Percentiles rank a stretch among this genome's conserved stretches.
These are phyloP conservation scores for Penicillium brasilianum DNA, from an alignment of 2,329 filamentous ascomycete genomes.

Conservation along the genomic window DNA sequence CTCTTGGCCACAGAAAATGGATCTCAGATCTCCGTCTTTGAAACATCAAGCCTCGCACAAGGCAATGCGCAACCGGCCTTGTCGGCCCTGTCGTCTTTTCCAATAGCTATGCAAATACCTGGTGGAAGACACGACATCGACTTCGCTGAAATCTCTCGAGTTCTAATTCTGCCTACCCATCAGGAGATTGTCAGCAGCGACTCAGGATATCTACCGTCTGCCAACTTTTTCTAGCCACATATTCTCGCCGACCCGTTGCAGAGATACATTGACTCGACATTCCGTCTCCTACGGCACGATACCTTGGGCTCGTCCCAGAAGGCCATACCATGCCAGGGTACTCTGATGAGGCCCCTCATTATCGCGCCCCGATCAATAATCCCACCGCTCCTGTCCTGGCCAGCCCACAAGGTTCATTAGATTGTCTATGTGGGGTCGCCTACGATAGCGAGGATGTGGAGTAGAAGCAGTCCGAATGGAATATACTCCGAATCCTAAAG, in stretches of 20 bases:
- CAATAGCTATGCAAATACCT: constrained; percentile 16
- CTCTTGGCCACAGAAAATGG: constrained; percentile 81
- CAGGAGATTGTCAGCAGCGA: constrained; percentile 11
- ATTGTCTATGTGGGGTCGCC: no score
- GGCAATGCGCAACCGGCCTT: constrained; percentile 70
- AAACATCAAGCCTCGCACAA: constrained; percentile 70
- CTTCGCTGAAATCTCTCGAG: constrained; percentile 12
- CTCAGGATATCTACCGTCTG: constrained; percentile 21
- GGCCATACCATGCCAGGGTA: no score
- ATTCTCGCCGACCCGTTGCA: constrained; percentile 12
- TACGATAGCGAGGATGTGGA: no score
- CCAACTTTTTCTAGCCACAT: constrained; percentile 18
- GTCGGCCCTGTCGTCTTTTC: constrained; percentile 11
- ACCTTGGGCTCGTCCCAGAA: constrained; percentile 23
- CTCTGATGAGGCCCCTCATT: no score
- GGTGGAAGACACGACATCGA: constrained; percentile 21
- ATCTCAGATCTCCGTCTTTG: constrained; percentile 82
- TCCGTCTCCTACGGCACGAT: constrained; percentile 20
- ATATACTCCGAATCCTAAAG: no score
- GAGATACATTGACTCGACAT: constrained; percentile 21
- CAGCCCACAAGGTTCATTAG: no score
- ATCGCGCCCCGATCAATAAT: no score
- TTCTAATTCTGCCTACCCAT: constrained; percentile 16
- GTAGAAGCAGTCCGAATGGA: no score
- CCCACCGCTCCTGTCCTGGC: no score